Conservation (phyloP, 441 rosid species). For the Adansonia madagascariensis region DNA sequence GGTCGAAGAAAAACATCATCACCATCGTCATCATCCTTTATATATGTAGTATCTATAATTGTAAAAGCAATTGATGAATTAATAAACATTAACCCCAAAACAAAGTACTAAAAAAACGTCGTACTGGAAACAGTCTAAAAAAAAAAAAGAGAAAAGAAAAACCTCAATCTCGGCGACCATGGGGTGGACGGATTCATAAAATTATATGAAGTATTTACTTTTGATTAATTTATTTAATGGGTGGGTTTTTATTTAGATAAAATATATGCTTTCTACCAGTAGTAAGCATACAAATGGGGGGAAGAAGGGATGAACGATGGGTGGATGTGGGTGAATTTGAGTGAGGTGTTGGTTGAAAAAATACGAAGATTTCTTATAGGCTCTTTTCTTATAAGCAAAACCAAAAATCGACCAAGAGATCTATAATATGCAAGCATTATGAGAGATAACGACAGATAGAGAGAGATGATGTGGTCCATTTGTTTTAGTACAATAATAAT, state of each 20-base stretch:
- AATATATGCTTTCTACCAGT: background rate
- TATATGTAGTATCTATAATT: background rate
- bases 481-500: background rate
- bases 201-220: background rate
- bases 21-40: conserved; percentile 13
- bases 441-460: background rate
- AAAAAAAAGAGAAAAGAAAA: background rate
- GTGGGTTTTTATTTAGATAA: background rate
- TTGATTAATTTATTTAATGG: background rate
- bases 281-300: background rate
- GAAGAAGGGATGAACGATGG: background rate
- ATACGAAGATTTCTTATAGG: background rate
- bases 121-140: no score
- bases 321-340: background rate
- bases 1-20: conserved; percentile 21
- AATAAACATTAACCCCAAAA: background rate
- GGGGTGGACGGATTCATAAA: conserved; percentile 1
- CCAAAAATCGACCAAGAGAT: background rate
- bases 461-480: background rate
- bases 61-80: background rate
- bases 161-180: no score
- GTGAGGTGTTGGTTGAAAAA: background rate
- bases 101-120: background rate
- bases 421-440: no score
- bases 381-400: background rate